Percentiles rank a stretch among this genome's conserved stretches.
These are phyloP conservation scores for Lentinula novae-zelandiae DNA, from an alignment of 1,284 basidiomycete species.

Conservation along the genomic window DNA sequence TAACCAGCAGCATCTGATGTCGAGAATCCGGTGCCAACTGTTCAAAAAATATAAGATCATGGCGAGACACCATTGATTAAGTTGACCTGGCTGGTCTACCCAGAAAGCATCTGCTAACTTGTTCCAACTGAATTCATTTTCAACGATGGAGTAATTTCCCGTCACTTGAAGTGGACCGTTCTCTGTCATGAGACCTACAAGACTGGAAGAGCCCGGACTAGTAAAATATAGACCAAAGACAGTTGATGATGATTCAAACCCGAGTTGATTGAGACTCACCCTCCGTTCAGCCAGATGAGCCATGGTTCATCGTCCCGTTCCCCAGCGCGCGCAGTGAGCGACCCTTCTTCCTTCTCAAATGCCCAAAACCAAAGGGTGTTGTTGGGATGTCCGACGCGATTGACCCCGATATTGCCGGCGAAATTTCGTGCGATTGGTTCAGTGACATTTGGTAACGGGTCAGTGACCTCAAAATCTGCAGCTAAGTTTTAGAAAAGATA, in stretches of 20 bases:
- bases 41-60: neutral
- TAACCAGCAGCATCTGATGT: conserved; percentile 40
- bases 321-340: conserved; percentile 40
- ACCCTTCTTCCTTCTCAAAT: conserved; percentile 58
- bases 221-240: neutral
- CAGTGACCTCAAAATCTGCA: conserved; percentile 13
- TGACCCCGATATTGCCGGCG: conserved; percentile 66
- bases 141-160: conserved; percentile 5
- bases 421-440: conserved; percentile 26
- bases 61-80: neutral
- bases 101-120: conserved; percentile 12
- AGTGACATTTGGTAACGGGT: conserved; percentile 12
- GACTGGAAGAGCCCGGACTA: conserved; percentile 70
- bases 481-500: neutral
- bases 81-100: conserved; percentile 14
- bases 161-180: conserved; percentile 44
- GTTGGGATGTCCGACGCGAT: conserved; percentile 60
- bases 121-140: conserved; percentile 13
- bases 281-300: conserved; percentile 76
- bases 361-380: conserved; percentile 73
- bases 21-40: conserved; percentile 13
- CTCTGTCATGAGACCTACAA: conserved; percentile 48
- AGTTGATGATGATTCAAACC: neutral
- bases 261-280: conserved; percentile 29
- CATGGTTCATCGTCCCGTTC: conserved; percentile 45